Evolutionary conservation across 768 basidiomycete species (phyloP), one percentile per base, ranked within the genome.

Genomic region (Galerina marginata): DNA sequence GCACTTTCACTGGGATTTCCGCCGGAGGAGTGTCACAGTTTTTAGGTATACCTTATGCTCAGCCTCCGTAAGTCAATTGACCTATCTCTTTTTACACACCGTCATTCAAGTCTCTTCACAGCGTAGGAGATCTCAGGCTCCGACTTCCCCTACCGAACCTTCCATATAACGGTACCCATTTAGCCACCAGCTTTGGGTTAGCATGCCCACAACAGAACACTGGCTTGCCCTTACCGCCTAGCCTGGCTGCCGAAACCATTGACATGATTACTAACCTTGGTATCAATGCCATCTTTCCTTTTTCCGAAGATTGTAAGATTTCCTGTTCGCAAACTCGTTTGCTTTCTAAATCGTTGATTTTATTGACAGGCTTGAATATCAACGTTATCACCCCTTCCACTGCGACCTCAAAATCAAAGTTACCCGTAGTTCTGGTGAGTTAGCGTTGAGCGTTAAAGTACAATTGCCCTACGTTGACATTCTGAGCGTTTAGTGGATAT

Each of bases 391-490:
- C 76, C 39, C 85, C 86, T 3, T 67, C 71, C 6, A 69, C 63
- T 37, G 76, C 81, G 0, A 79, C 76, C 0, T 62, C 80, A 1
- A 64, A 64, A 0, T 80, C 80, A 9, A 81, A 81, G 52, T 71
- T 86, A 4, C 86, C 86, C 4, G 83, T 88, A 7, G 75, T 84
- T 14, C 82, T 80, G 33, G 85, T 86, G 69, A 49, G 84, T 75
- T 33, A 37, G 29, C 12, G 9, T 53, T 11, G n/a, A 4, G 15
- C 40, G 39, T 25, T 12, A 14, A n/a, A 46, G 20, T 54, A 3
- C 49, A 16, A 6, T 47, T 44, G 2, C 33, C 49, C 9, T 6
- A n/a, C 10, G 6, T 5, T 58, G 36, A 56, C 47, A 9, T 20
- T 20, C 29, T n/a, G 36, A 14, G 42, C 38, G n/a, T 29, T 9